A percentile compares a stretch with the other conserved stretches of the same genome.
These are phyloP conservation scores for Sinapis alba DNA, from an alignment of 441 rosid species.

Conservation along the genomic window DNA sequence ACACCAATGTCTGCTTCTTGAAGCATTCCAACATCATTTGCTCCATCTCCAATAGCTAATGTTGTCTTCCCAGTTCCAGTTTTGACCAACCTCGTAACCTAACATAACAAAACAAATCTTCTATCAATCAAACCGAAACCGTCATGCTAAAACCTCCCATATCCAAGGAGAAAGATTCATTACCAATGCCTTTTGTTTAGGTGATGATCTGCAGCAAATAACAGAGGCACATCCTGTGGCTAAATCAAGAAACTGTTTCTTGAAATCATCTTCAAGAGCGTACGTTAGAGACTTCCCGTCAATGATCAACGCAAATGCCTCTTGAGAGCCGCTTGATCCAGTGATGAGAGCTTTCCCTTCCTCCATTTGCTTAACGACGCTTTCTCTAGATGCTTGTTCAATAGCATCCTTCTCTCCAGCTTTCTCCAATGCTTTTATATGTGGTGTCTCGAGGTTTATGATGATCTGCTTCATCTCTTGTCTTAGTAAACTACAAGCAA, in stretches of 20 bases:
- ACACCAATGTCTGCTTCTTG: constrained; percentile 97
- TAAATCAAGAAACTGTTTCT: constrained; percentile 54
- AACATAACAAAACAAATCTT: constrained; percentile 2
- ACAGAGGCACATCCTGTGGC: constrained; percentile 68
- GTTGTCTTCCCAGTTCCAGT: constrained; percentile 67
- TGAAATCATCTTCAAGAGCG: constrained; percentile 61
- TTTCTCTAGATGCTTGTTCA: constrained; percentile 53
- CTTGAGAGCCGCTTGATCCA: constrained; percentile 38
- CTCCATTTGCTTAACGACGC: constrained; percentile 50
- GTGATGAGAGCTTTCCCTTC: constrained; percentile 48
- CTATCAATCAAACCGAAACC: too few relatives aligned
- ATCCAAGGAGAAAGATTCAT: neutral
- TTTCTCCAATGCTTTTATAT: constrained; percentile 56
- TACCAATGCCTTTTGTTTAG: constrained; percentile 74
- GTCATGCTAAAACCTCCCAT: neutral
- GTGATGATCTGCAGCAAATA: constrained; percentile 75
- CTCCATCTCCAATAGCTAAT: constrained; percentile 90
- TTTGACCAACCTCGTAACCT: constrained; percentile 89
- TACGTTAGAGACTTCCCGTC: constrained; percentile 70
- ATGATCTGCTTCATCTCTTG: constrained; percentile 72
- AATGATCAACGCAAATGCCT: constrained; percentile 64
- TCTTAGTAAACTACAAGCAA: constrained; percentile 73
- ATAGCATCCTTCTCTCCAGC: constrained; percentile 50
- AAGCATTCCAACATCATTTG: constrained; percentile 97
- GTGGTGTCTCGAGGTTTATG: constrained; percentile 58